Evolutionary conservation across 1,284 basidiomycete species (phyloP).

Genomic region (Leccinum solheimii): DNA sequence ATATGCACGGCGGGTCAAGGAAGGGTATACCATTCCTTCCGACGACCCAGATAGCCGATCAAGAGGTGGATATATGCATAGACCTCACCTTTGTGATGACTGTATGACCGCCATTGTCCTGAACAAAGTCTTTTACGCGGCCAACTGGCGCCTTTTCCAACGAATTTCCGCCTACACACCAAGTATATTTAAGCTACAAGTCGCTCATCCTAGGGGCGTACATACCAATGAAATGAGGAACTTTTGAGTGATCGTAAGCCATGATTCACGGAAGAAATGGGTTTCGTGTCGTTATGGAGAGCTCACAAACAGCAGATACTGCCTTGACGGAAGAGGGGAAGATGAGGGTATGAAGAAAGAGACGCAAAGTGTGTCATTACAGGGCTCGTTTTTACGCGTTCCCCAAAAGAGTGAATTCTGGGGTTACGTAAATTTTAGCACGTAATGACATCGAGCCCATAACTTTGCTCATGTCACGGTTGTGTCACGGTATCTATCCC

Average conservation of each 20-base stretch:
- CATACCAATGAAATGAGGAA: slow-evolving; percentile 84
- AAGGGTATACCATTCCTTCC: background rate
- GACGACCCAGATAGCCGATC: slow-evolving; percentile 5
- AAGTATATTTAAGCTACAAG: slow-evolving; percentile 20
- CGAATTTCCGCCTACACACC: slow-evolving; percentile 81
- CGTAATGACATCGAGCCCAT: background rate
- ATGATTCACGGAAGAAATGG: slow-evolving; percentile 38
- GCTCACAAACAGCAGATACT: slow-evolving; percentile 6
- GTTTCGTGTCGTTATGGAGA: slow-evolving; percentile 12
- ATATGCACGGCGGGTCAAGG: background rate
- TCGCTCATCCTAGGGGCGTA: slow-evolving; percentile 19
- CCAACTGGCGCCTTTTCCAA: slow-evolving; percentile 81
- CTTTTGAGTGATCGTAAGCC: slow-evolving; percentile 74
- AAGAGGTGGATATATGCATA: slow-evolving; percentile 20
- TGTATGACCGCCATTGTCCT: slow-evolving; percentile 90
- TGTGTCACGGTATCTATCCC: too few relatives aligned
- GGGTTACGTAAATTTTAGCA: slow-evolving; percentile 32
- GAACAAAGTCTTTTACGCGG: slow-evolving; percentile 90
- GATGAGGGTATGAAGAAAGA: slow-evolving; percentile 25
- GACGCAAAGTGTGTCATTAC: slow-evolving; percentile 7
- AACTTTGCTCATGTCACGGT: too few relatives aligned
- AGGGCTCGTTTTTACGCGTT: slow-evolving; percentile 17
- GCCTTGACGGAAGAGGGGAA: slow-evolving; percentile 10
- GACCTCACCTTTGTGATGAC: slow-evolving; percentile 92
- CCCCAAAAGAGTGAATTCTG: slow-evolving; percentile 36